Base-by-base conservation (phyloP, 2,329 filamentous ascomycete genomes). In the Cordyceps pruinosa region DNA sequence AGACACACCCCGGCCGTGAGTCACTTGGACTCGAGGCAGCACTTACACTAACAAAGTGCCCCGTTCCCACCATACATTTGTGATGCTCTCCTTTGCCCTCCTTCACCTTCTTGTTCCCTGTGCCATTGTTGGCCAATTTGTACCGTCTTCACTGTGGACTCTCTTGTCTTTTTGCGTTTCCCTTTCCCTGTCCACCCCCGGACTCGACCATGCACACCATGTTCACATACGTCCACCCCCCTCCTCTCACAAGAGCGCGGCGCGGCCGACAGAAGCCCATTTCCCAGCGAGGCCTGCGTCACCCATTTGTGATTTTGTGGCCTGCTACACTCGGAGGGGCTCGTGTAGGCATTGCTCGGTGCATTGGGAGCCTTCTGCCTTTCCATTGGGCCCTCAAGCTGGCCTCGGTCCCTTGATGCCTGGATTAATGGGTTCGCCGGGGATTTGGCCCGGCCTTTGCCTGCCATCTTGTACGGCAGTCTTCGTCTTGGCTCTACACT, bases 81-180 rank as follows among this genome's bases (percentile, higher is more conserved):
- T 53, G 50, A 35, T 37, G 21, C 21, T 19, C 15, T 44, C 5
- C 17, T 13, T 30, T 17, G 12, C 28, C 10, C n/a, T n/a, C 35
- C 15, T 37, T 26, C 12, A 39, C 13, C 13, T 42, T 23, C 35
- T 26, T 9, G 1, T 12, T 53, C 28, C 28, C 30, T 53, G 26
- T 13, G 17, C 49, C n/a, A 44, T 53, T 44, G 50, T 53, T 53
- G 50, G 48, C 34, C 48, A 51, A 42, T 52, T 52, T 32, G n/a
- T 32, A 17, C 35, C n/a, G n/a, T 13, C 26, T 42, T 41, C 10
- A 19, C 23, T 28, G n/a, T 47, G n/a, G 17, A 28, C 39, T 50
- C 10, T 10, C 17, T 17, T 5, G 30, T 6, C 12, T 32, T 25
- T 25, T n/a, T n/a, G 19, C 13, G 5, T 44, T 4, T 35, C 46